Base-by-base conservation (phyloP, 257 asterid genomes). In the Knoxia roxburghii region DNA sequence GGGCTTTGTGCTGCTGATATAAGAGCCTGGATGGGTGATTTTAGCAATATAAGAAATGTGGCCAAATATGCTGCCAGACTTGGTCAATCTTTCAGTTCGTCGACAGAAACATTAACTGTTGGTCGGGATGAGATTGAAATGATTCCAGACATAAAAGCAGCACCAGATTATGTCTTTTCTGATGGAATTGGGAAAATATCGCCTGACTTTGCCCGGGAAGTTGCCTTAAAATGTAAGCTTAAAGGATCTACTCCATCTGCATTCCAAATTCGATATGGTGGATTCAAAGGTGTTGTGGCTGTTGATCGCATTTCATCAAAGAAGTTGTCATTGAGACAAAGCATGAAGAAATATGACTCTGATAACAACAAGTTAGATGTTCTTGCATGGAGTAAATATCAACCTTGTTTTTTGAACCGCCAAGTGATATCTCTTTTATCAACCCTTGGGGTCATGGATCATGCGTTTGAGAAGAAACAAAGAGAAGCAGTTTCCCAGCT, bases 31-130 rank as follows among this genome's bases (percentile, higher is more conserved):
- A 89, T 92, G 98, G 98, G 98, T 0, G 84, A 92, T 51, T 92
- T 89, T 75, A 71, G 74, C 4, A 26, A 71, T 50, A 92, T 92
- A 59, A 82, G 74, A 74, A 92, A 92, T 13, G 96, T 92, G 61
- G 96, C 97, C 0, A 92, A 92, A 69, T 89, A 89, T 77, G 93
- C 98, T n/a, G 97, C 98, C 0, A 82, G 98, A 76, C 97, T 92
- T n/a, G 98, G 96, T n/a, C 97, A 89, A 68, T 89, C 98, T 10
- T 91, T 91, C 37, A 83, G 97, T 73, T 91, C 98, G 30, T 89
- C 98, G 23, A 87, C 67, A 0, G 98, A 93, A 71, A 88, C 98
- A 1, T 71, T 85, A 5, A 85, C 73, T 60, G 95, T 89, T 54
- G 41, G 21, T 20, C 58, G 37, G 70, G 43, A 75, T 51, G 98